Evolutionary conservation across 371 early-diverging fungal genomes (phyloP).

Genomic region (Haplosporangium sp.): DNA sequence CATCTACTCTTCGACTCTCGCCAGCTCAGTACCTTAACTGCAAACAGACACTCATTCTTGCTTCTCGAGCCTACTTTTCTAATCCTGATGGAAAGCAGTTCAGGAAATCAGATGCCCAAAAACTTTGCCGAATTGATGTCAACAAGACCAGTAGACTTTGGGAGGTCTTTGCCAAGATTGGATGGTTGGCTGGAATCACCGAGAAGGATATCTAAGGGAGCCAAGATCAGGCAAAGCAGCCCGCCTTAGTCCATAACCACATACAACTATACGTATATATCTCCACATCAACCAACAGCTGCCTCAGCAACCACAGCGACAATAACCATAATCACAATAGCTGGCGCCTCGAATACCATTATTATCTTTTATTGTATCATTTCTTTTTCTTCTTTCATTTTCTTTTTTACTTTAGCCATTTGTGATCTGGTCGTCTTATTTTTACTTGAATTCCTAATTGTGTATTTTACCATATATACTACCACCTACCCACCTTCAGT

Average conservation of each 20-base stretch:
- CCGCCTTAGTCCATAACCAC: no score
- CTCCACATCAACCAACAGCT: not conserved
- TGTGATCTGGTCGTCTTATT: not conserved
- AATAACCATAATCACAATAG: no score
- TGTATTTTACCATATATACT: not conserved
- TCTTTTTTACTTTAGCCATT: not conserved
- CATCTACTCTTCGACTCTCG: constrained; percentile 74
- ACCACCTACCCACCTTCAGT: not conserved
- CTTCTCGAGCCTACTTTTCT: constrained; percentile 58
- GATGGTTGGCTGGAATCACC: constrained; percentile 60
- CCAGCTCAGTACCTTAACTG: constrained; percentile 78
- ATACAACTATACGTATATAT: not conserved
- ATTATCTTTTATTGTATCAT: no score
- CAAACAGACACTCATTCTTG: constrained; percentile 69
- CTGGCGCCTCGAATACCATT: no score
- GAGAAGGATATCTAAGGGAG: constrained; percentile 32
- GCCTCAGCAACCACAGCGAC: not conserved
- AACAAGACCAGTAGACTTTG: constrained; percentile 80
- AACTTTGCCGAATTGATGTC: constrained; percentile 77
- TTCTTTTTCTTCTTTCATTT: not conserved
- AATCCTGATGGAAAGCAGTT: constrained; percentile 58
- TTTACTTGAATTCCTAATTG: not conserved
- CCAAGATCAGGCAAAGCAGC: no score
- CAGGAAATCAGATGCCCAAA: constrained; percentile 79
- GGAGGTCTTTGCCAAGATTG: constrained; percentile 70